Evolutionary conservation across 2,329 filamentous ascomycete species (phyloP).

Genomic region (Pseudogymnoascus destructans): DNA sequence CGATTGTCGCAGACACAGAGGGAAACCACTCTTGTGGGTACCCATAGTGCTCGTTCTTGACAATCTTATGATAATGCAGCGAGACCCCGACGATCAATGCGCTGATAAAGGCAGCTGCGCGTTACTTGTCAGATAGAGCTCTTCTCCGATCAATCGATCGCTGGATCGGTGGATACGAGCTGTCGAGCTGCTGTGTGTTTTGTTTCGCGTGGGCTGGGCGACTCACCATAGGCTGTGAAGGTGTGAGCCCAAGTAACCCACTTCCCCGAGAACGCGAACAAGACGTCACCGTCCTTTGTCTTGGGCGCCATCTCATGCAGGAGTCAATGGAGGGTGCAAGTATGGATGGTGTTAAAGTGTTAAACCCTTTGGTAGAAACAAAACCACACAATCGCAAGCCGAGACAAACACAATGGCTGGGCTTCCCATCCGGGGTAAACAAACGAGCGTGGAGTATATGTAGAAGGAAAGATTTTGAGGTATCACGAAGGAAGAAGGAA

Average conservation of each 20-base stretch:
- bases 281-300: constrained; percentile 50
- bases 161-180: background rate
- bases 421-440: background rate
- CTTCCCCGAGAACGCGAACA: constrained; percentile 62
- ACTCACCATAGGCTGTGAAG: constrained; percentile 61
- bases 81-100: constrained; percentile 68
- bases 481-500: background rate
- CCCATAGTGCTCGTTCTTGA: constrained; percentile 90
- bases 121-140: constrained; percentile 4
- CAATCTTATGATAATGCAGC: constrained; percentile 93
- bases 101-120: constrained; percentile 66
- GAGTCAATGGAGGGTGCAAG: background rate
- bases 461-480: background rate
- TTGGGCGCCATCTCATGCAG: constrained; percentile 32
- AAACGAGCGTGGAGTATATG: constrained; percentile 1
- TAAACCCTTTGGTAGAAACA: background rate
- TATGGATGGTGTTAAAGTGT: background rate
- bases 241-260: constrained; percentile 91
- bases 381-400: background rate
- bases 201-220: constrained; percentile 4
- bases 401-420: background rate
- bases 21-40: constrained; percentile 96
- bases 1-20: constrained; percentile 91
- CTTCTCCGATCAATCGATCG: background rate
- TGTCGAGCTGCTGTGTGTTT: constrained; percentile 1